Evolutionary conservation across 495 filamentous ascomycete genomes (phyloP).

Genomic region (Penicillium goetzii): DNA sequence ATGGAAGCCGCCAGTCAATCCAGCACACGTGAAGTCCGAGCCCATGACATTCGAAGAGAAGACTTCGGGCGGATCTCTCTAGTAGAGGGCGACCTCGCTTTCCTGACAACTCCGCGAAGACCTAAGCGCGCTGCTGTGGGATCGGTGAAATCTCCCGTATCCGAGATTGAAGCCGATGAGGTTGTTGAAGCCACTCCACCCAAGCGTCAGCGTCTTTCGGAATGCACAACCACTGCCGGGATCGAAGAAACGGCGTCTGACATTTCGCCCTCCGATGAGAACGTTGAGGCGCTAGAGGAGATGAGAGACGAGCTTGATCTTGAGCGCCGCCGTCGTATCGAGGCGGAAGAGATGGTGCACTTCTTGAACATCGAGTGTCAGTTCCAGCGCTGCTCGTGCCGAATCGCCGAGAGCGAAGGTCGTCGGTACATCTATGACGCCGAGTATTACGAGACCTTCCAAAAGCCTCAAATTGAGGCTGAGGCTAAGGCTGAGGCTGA

Average conservation of each 20-base stretch:
- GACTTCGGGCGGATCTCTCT: slow-evolving; percentile 38
- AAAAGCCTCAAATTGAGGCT: slow-evolving; percentile 31
- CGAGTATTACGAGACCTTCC: slow-evolving; percentile 31
- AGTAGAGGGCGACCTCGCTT: slow-evolving; percentile 41
- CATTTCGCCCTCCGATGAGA: slow-evolving; percentile 34
- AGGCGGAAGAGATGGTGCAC: slow-evolving; percentile 74
- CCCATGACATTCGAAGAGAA: slow-evolving; percentile 35
- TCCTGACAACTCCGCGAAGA: slow-evolving; percentile 40
- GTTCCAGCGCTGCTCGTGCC: slow-evolving; percentile 70
- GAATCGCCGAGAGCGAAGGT: slow-evolving; percentile 56
- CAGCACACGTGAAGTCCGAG: slow-evolving; percentile 36
- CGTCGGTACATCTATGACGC: slow-evolving; percentile 55
- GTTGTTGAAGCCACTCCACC: slow-evolving; percentile 55
- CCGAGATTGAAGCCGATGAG: slow-evolving; percentile 58
- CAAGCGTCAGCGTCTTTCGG: slow-evolving; percentile 66
- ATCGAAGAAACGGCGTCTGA: slow-evolving; percentile 43
- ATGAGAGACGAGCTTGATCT: slow-evolving; percentile 63
- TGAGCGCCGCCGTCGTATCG: slow-evolving; percentile 66
- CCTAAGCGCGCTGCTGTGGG: slow-evolving; percentile 65
- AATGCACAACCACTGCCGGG: slow-evolving; percentile 43
- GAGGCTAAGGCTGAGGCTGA: slow-evolving; percentile 27
- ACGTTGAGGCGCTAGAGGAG: slow-evolving; percentile 58
- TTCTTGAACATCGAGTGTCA: slow-evolving; percentile 83
- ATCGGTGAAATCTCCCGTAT: slow-evolving; percentile 44
- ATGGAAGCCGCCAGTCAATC: slow-evolving; percentile 64